Evolutionary conservation across 1,284 basidiomycete genomes (phyloP).

Genomic region (Ganoderma resinaceum): DNA sequence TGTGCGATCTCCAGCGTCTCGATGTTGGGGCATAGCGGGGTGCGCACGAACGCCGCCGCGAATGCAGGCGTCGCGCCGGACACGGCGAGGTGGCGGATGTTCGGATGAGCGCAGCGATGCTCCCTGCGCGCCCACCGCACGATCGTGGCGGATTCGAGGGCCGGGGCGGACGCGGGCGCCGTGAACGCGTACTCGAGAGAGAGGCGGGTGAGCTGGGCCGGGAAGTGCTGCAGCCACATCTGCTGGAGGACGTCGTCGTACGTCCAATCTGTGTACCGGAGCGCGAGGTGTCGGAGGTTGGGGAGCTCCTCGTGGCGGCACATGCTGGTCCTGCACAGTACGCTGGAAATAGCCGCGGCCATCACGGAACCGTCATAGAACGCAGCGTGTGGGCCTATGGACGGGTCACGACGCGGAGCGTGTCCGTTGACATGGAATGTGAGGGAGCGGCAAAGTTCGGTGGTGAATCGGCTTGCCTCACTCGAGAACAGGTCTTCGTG

Average conservation of each 20-base stretch:
- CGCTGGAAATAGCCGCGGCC: not conserved
- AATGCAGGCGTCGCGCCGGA: slow-evolving; percentile 38
- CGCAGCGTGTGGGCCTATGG: slow-evolving; percentile 18
- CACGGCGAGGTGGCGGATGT: slow-evolving; percentile 35
- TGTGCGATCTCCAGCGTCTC: slow-evolving; percentile 35
- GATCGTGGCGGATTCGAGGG: slow-evolving; percentile 17
- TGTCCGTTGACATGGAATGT: slow-evolving; percentile 40
- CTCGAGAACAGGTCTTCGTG: slow-evolving; percentile 25
- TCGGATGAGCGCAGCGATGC: slow-evolving; percentile 20
- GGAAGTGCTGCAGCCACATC: slow-evolving; percentile 30
- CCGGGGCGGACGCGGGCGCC: slow-evolving; percentile 14
- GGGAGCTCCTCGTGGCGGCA: slow-evolving; percentile 43
- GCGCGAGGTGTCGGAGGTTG: slow-evolving; percentile 41
- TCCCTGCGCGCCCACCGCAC: slow-evolving; percentile 25
- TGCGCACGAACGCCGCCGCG: slow-evolving; percentile 35
- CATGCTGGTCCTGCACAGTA: slow-evolving; percentile 37
- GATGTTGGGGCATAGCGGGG: slow-evolving; percentile 32
- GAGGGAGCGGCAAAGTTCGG: slow-evolving; percentile 36
- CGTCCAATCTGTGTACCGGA: slow-evolving; percentile 44
- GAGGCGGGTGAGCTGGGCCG: slow-evolving; percentile 38
- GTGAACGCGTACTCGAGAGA: slow-evolving; percentile 39
- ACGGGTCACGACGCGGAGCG: not conserved
- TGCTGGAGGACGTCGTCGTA: slow-evolving; percentile 43
- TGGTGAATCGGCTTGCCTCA: slow-evolving; percentile 28
- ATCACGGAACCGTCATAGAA: slow-evolving; percentile 32